Base-by-base conservation (phyloP, 2,329 filamentous ascomycete genomes). In the Cladosporium sp. region DNA sequence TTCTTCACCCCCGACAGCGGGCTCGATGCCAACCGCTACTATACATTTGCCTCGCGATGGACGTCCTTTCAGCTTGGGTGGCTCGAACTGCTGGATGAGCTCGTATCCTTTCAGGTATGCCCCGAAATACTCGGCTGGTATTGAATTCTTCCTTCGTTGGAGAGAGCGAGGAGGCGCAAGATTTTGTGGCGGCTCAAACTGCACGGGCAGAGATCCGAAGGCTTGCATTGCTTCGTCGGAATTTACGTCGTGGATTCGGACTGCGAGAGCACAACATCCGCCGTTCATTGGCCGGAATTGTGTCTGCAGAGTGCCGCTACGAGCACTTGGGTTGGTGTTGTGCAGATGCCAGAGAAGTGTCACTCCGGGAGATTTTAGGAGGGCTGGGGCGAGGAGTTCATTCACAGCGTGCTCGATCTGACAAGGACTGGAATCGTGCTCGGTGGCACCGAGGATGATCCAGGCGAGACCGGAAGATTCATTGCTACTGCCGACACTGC, bases 221-320 rank as follows among this genome's bases (percentile, higher is more conserved):
- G 45, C 45, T 22, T 37, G 48, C 48, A 47, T 52, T 4, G 47
- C 56, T 19, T 35, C 13, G 9, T n/a, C 13, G 2, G 47, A 52
- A 19, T 58, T 49, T 17, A 58, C 35, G 36, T 62, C 47, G 19
- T 57, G 48, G 17, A 60, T 54, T 13, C 42, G 54, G 9, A 57
- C 56, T 1, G 57, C 25, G 44, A 62, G 50, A 9, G 56, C 58
- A n/a, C 58, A 60, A 32, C 58, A 59, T n/a, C 60, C 60, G 36
- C 60, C 60, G 22, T 58, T 48, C 15, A 58, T 12, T 10, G 58
- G 55, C 10, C 20, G 39, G 45, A 57, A 56, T 8, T 35, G 44
- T 8, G 59, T 60, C 25, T 56, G 51, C 5, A 22, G 20, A 20
- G 40, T 58, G 25, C 60, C 60, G 19, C 58, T 56, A n/a, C 58